These are phyloP conservation scores for Hymenoscyphus infarciens DNA, from an alignment of 2,329 filamentous ascomycete species.

Conservation along the genomic window DNA sequence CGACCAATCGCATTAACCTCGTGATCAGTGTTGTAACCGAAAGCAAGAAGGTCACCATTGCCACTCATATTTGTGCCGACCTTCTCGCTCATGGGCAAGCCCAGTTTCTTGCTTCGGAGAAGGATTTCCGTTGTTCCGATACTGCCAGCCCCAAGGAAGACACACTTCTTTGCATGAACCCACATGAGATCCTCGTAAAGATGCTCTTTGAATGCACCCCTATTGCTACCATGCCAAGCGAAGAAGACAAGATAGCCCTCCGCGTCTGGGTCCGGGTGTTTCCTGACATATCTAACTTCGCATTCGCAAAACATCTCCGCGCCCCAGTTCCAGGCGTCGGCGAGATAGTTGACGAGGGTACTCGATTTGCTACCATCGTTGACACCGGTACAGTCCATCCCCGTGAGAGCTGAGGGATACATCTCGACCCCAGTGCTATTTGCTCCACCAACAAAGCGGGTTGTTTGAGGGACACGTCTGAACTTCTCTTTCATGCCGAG, in stretches of 20 bases:
- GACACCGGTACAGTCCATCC: slow-evolving; percentile 60
- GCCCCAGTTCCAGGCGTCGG: slow-evolving; percentile 70
- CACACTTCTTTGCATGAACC: slow-evolving; percentile 61
- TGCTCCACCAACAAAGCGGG: slow-evolving; percentile 56
- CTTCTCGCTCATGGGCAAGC: slow-evolving; percentile 53
- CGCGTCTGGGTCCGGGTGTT: slow-evolving; percentile 41
- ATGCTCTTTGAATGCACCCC: slow-evolving; percentile 51
- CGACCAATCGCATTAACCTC: slow-evolving; percentile 55
- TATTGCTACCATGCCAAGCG: slow-evolving; percentile 58
- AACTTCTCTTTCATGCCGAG: slow-evolving; percentile 52
- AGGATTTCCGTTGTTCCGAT: slow-evolving; percentile 65
- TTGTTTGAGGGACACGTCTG: slow-evolving; percentile 56
- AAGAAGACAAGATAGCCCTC: slow-evolving; percentile 63
- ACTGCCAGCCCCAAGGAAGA: slow-evolving; percentile 63
- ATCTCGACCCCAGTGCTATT: slow-evolving; percentile 65
- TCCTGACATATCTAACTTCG: slow-evolving; percentile 60
- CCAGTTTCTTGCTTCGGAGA: slow-evolving; percentile 55
- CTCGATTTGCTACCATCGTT: slow-evolving; percentile 68
- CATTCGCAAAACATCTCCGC: slow-evolving; percentile 69
- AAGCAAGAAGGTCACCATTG: slow-evolving; percentile 63
- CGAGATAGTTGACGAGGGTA: slow-evolving; percentile 62
- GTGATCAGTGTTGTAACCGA: slow-evolving; percentile 59
- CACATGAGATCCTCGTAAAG: slow-evolving; percentile 60
- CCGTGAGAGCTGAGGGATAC: slow-evolving; percentile 55
- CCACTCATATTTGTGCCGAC: slow-evolving; percentile 61